These are phyloP conservation scores for Somion occarium DNA, from an alignment of 1,284 basidiomycete genomes.

Conservation along the genomic window DNA sequence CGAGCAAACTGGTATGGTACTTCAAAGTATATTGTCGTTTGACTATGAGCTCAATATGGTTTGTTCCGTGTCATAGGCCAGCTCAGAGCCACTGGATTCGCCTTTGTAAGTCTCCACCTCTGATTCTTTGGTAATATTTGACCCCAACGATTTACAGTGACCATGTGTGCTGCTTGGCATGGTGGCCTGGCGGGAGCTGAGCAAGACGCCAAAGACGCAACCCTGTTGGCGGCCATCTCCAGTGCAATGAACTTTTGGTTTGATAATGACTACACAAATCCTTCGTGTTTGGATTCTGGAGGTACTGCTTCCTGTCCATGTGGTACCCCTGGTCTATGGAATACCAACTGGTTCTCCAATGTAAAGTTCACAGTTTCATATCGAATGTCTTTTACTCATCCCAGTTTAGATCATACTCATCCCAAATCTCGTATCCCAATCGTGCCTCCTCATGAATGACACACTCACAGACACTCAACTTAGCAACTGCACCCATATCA, in stretches of 20 bases:
- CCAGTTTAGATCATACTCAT: conserved; percentile 50
- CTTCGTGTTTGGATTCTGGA: conserved; percentile 49
- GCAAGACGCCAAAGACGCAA: conserved; percentile 35
- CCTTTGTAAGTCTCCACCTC: conserved; percentile 36
- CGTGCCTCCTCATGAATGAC: conserved; percentile 51
- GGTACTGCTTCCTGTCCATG: conserved; percentile 48
- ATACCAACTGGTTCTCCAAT: conserved; percentile 69
- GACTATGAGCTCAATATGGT: background rate
- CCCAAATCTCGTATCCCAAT: conserved; percentile 48
- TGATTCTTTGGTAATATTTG: background rate
- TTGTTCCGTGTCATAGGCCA: too few relatives aligned
- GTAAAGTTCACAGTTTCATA: conserved; percentile 23
- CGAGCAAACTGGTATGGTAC: conserved; percentile 51
- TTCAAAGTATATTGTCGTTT: background rate
- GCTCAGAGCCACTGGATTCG: conserved; percentile 58
- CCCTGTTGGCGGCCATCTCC: conserved; percentile 37
- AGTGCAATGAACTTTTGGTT: conserved; percentile 65
- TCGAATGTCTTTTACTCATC: conserved; percentile 5
- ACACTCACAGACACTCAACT: conserved; percentile 37
- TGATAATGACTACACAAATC: conserved; percentile 47
- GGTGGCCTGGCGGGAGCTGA: conserved; percentile 37
- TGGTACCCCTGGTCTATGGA: conserved; percentile 54
- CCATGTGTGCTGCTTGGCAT: conserved; percentile 53
- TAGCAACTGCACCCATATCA: conserved; percentile 45
- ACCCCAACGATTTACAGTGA: conserved; percentile 16